Evolutionary conservation across 306 rosid species (phyloP), one percentile per base, ranked within the genome.

Genomic region (Cajanus cajan): DNA sequence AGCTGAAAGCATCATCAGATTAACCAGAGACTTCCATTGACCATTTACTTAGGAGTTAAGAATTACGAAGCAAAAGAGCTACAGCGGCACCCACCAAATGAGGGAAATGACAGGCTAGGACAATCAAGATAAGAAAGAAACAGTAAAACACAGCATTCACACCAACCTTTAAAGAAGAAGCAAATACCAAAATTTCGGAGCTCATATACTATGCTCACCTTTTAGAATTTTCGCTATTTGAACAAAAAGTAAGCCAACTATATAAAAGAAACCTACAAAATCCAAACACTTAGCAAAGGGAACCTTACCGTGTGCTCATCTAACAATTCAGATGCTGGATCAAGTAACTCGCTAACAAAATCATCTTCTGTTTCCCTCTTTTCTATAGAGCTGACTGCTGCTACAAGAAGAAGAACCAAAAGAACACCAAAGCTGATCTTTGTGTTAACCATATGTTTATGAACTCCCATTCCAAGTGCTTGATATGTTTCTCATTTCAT

Each of bases 301-400:
- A 67, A 22, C 80, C 92, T 90, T 67, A 96, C 98, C 97, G 85
- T 71, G 65, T 88, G 85, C 64, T 80, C 82, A 78, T 90, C 87
- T 34, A 93, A 64, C 84, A 86, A 80, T 41, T 88, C 90, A 76
- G 88, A 82, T n/a, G 74, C 80, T 18, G 91, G 92, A 84, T 89
- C 88, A 77, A 92, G 89, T 21, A 96, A 80, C 69, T 80, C 82
- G 66, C 82, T 76, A 58, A 91, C 83, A 65, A 90, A 80, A n/a
- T 58, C 82, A 82, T 88, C 90, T 61, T 76, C 93, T 71, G 72
- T 43, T 65, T 25, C 87, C 79, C 72, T 78, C 73, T 80, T 73
- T 44, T 76, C 90, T 68, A 70, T 37, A 15, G 85, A 80, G 52
- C 91, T 80, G 25, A 64, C 83, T 14, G 86, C 86, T 51, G 87